A percentile compares a stretch with the other conserved stretches of the same genome.
phyloP scores from a whole-genome alignment of 2,329 filamentous ascomycete genomes.

The Exophiala spinifera region DNA sequence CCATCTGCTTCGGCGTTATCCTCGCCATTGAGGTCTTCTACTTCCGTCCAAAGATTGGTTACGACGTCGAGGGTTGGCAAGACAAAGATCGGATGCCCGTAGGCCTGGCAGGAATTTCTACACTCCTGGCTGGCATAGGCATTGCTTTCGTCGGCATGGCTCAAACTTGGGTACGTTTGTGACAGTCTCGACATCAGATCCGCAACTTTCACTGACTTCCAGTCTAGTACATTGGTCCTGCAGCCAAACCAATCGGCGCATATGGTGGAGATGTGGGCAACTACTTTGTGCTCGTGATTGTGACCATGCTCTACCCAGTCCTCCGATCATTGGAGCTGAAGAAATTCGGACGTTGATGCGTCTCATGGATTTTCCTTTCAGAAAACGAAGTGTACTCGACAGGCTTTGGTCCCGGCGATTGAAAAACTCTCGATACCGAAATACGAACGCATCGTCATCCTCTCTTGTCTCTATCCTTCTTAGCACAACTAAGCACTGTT shows the following conservation, averaged over 20 bases:
- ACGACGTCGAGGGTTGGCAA: too few relatives aligned
- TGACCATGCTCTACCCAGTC: constrained; percentile 16
- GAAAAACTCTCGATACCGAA: too few relatives aligned
- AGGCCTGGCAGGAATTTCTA: not conserved
- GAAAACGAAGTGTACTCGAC: too few relatives aligned
- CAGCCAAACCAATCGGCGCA: constrained; percentile 22
- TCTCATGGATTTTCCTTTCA: not conserved
- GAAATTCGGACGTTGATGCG: constrained; percentile 9
- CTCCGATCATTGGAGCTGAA: constrained; percentile 19
- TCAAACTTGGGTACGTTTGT: constrained; percentile 28
- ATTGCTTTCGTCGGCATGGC: constrained; percentile 24
- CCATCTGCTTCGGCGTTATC: constrained; percentile 24
- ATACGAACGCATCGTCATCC: too few relatives aligned
- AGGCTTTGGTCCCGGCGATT: too few relatives aligned
- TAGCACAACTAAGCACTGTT: too few relatives aligned
- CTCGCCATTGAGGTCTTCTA: constrained; percentile 23
- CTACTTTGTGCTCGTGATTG: constrained; percentile 15
- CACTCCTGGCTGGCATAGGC: constrained; percentile 17
- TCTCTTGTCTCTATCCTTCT: too few relatives aligned
- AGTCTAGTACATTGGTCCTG: constrained; percentile 18
- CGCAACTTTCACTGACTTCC: not conserved
- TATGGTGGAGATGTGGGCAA: constrained; percentile 25
- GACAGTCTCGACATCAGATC: not conserved
- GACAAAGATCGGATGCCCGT: too few relatives aligned
- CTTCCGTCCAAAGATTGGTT: constrained; percentile 13